phyloP scores from a whole-genome alignment of 495 filamentous ascomycete species.

The Jackrogersella multiformis region DNA sequence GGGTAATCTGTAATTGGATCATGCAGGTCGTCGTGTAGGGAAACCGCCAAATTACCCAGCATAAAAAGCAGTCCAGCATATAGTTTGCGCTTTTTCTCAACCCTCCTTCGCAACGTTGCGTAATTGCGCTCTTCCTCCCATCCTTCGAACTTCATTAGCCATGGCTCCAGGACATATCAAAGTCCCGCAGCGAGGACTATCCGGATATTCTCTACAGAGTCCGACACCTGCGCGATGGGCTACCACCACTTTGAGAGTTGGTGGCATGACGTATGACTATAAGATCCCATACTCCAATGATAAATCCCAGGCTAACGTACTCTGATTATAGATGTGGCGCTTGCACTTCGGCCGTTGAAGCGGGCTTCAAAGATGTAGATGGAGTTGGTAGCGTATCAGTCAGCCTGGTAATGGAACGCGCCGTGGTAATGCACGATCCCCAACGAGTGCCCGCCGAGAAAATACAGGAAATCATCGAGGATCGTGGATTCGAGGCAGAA shows the following conservation, averaged over 20 bases:
- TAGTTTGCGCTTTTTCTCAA: neutral
- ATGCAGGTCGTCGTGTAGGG: slow-evolving; percentile 26
- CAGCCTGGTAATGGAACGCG: slow-evolving; percentile 90
- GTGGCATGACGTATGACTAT: slow-evolving; percentile 82
- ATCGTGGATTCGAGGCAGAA: slow-evolving; percentile 92
- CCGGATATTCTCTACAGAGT: slow-evolving; percentile 40
- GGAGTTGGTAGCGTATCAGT: slow-evolving; percentile 87
- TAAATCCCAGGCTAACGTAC: slow-evolving; percentile 29
- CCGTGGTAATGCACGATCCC: slow-evolving; percentile 89
- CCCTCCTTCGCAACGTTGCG: neutral
- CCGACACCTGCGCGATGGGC: slow-evolving; percentile 70
- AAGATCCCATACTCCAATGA: neutral
- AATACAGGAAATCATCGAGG: slow-evolving; percentile 87
- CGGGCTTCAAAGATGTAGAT: slow-evolving; percentile 79
- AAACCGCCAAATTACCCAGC: neutral
- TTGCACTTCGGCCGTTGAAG: slow-evolving; percentile 87
- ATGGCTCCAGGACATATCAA: slow-evolving; percentile 61
- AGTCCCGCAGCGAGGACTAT: slow-evolving; percentile 52
- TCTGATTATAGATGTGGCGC: slow-evolving; percentile 70
- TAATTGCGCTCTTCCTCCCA: slow-evolving; percentile 25
- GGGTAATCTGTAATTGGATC: slow-evolving; percentile 16
- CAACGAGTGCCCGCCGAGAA: slow-evolving; percentile 73
- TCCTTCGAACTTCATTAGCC: too few relatives aligned
- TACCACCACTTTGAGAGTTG: slow-evolving; percentile 88
- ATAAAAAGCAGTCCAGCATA: slow-evolving; percentile 12